Percentiles rank a stretch among this genome's conserved stretches.
Evolutionary conservation across 306 rosid species (phyloP).

Genomic region (Datisca glomerata): DNA sequence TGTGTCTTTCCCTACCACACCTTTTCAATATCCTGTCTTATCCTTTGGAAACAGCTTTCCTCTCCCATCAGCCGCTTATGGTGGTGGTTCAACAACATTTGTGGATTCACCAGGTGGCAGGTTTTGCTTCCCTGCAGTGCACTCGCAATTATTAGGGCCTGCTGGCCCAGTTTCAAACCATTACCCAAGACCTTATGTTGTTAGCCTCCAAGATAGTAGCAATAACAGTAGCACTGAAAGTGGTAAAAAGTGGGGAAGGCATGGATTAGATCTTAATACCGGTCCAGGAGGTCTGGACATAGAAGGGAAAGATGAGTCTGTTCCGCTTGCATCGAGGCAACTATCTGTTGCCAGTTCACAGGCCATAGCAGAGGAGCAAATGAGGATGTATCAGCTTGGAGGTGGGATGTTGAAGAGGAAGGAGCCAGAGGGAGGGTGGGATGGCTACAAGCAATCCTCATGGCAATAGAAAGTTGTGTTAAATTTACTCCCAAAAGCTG

Average conservation of each 20-base stretch:
- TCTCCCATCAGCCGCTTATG: conserved; percentile 37
- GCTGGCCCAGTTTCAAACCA: conserved; percentile 40
- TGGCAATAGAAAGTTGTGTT: conserved; percentile 32
- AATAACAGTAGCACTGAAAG: conserved; percentile 33
- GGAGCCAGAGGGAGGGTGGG: conserved; percentile 75
- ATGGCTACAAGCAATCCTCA: conserved; percentile 44
- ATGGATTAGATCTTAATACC: conserved; percentile 60
- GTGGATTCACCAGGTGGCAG: conserved; percentile 47
- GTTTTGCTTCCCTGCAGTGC: conserved; percentile 45
- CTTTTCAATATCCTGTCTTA: conserved; percentile 47
- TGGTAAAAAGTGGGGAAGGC: conserved; percentile 52
- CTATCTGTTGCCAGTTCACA: conserved; percentile 50
- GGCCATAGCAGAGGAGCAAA: conserved; percentile 39
- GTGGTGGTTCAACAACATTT: conserved; percentile 34
- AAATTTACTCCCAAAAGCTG: conserved; percentile 23
- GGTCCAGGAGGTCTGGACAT: conserved; percentile 57
- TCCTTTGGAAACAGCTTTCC: conserved; percentile 50
- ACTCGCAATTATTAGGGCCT: conserved; percentile 46
- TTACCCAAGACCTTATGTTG: conserved; percentile 45
- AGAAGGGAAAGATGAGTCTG: conserved; percentile 50
- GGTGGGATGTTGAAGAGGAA: conserved; percentile 47
- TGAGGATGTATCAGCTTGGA: conserved; percentile 37
- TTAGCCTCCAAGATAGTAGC: conserved; percentile 39
- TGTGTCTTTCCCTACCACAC: conserved; percentile 34
- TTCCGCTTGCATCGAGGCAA: conserved; percentile 31